phyloP scores from a whole-genome alignment of 1,284 basidiomycete species.

The Ustilago sp. region DNA sequence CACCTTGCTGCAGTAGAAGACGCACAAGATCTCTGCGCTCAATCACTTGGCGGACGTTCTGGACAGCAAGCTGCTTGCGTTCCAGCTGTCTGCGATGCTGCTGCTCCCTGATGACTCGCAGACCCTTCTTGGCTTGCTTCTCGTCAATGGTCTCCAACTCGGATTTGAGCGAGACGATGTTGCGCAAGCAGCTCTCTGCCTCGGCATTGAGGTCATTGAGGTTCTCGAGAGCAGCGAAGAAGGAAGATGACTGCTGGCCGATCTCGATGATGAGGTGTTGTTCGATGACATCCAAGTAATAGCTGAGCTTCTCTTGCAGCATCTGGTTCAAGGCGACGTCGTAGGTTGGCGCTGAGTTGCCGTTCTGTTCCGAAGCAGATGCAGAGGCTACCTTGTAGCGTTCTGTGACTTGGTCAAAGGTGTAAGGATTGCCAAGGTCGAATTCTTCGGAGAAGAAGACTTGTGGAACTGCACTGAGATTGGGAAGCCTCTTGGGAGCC shows the following conservation, averaged over 20 bases:
- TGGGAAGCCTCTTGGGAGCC: constrained; percentile 51
- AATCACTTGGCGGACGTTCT: constrained; percentile 45
- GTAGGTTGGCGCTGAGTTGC: constrained; percentile 40
- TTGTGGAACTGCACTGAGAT: constrained; percentile 82
- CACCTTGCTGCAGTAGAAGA: constrained; percentile 60
- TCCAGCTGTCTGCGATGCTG: constrained; percentile 53
- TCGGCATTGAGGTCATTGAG: constrained; percentile 91
- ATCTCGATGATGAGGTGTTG: constrained; percentile 95
- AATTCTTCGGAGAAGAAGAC: constrained; percentile 82
- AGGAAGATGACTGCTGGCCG: constrained; percentile 86
- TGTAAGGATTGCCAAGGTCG: constrained; percentile 85
- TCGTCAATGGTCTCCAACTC: constrained; percentile 83
- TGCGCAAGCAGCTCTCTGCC: constrained; percentile 82
- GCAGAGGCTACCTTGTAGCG: constrained; percentile 64
- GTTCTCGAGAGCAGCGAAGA: constrained; percentile 95
- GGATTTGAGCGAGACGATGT: constrained; percentile 79
- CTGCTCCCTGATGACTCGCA: constrained; percentile 51
- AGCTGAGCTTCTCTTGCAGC: constrained; percentile 90
- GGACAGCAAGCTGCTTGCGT: constrained; percentile 39
- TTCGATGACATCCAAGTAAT: constrained; percentile 93
- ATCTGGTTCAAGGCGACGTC: constrained; percentile 71
- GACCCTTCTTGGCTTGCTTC: constrained; percentile 71
- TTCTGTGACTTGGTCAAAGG: constrained; percentile 84
- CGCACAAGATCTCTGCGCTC: constrained; percentile 59
- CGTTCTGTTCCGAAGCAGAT: constrained; percentile 22